Conservation (phyloP, 2,329 filamentous ascomycete genomes). For the Trichoderma sp. region DNA sequence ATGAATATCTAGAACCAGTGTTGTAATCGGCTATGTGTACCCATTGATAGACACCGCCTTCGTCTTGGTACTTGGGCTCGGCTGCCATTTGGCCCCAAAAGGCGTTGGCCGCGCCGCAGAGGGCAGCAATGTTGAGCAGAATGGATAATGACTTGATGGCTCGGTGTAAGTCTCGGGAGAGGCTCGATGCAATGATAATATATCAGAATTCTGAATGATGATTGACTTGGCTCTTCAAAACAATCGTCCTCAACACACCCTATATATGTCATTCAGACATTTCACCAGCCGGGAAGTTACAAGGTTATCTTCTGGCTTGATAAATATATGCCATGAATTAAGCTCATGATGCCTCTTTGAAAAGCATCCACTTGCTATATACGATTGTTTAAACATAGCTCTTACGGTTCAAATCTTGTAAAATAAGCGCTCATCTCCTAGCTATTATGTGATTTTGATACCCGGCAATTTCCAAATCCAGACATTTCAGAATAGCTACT, state of each 20-base stretch:
- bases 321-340: background rate
- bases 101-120: background rate
- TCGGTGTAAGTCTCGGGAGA: too few species aligned
- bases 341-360: background rate
- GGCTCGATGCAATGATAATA: background rate
- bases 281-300: too few species aligned
- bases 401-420: background rate
- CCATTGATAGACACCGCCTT: background rate
- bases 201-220: background rate
- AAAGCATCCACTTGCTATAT: background rate
- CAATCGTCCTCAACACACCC: background rate
- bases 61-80: background rate
- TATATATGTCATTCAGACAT: background rate
- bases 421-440: background rate
- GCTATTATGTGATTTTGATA: background rate
- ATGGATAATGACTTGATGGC: background rate
- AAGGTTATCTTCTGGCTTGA: background rate
- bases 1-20: background rate
- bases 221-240: background rate
- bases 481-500: background rate
- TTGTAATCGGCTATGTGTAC: background rate
- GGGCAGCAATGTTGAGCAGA: background rate
- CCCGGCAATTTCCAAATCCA: background rate
- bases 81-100: background rate
- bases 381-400: background rate